Percentiles rank a stretch among this genome's conserved stretches.
phyloP scores from a whole-genome alignment of 2,329 filamentous ascomycete species.

The Fusarium robinianum region DNA sequence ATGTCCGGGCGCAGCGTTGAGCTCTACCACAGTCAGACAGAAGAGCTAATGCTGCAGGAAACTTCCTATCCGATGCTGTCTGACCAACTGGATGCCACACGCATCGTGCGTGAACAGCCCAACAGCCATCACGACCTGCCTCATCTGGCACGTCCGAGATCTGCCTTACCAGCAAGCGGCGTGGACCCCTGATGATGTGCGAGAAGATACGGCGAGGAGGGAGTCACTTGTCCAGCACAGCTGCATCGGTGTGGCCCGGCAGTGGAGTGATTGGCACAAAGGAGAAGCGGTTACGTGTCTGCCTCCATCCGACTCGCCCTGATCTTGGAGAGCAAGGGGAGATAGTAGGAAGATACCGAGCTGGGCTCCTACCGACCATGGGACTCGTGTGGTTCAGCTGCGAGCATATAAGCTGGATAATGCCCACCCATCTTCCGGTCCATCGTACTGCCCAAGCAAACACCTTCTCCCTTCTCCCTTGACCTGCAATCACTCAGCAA shows the following conservation, averaged over 20 bases:
- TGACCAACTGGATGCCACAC: slow-evolving; percentile 4
- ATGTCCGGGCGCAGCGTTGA: slow-evolving; percentile 1
- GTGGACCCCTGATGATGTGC: slow-evolving; percentile 6
- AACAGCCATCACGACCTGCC: slow-evolving; percentile 10
- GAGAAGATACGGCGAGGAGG: slow-evolving; percentile 9
- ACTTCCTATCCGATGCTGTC: slow-evolving; percentile 4
- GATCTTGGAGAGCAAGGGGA: background rate
- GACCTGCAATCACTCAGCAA: background rate
- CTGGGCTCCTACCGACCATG: background rate
- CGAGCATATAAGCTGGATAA: slow-evolving; percentile 2
- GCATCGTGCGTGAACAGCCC: slow-evolving; percentile 1
- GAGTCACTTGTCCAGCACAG: slow-evolving; percentile 3
- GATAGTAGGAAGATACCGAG: background rate
- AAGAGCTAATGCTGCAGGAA: slow-evolving; percentile 14
- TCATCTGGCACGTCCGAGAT: slow-evolving; percentile 9
- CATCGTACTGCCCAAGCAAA: background rate
- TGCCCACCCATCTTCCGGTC: background rate
- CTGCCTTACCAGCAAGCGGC: slow-evolving; percentile 13
- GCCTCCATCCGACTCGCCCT: background rate
- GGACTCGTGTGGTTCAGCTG: background rate
- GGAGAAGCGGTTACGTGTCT: slow-evolving; percentile 7
- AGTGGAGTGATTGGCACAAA: slow-evolving; percentile 4
- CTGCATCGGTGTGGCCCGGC: slow-evolving; percentile 11
- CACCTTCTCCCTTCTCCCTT: background rate
- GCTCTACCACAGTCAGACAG: slow-evolving; percentile 5